These are phyloP conservation scores for Calonectria honghensis DNA, from an alignment of 2,329 filamentous ascomycete species.

Conservation along the genomic window DNA sequence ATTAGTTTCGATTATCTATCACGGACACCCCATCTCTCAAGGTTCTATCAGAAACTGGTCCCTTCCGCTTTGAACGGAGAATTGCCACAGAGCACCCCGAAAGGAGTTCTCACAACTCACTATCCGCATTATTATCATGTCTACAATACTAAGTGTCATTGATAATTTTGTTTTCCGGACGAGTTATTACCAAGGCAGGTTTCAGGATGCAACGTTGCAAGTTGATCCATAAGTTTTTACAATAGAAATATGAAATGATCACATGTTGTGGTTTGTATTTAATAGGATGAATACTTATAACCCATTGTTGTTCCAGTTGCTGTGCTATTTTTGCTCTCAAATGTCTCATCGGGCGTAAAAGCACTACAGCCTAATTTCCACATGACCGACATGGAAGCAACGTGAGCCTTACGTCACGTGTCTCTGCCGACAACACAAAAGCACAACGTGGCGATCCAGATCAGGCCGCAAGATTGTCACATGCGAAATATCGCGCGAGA, in stretches of 20 bases:
- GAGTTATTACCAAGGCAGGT: neutral
- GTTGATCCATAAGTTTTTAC: too few species aligned
- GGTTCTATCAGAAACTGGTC: too few species aligned
- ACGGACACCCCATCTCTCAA: too few species aligned
- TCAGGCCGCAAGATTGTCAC: constrained; percentile 1
- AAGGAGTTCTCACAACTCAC: neutral
- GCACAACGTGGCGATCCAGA: neutral
- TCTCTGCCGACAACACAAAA: neutral
- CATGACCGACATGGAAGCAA: neutral
- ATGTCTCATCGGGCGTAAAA: neutral
- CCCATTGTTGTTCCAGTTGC: neutral
- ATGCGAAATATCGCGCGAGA: constrained; percentile 1
- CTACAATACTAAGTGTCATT: too few species aligned
- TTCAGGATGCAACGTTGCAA: neutral
- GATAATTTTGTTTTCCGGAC: too few species aligned
- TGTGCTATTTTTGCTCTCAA: neutral
- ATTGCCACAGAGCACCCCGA: too few species aligned
- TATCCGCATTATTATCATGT: neutral
- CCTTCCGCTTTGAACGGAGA: too few species aligned
- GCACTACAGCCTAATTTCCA: neutral
- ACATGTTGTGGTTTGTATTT: neutral
- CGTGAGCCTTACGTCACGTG: neutral
- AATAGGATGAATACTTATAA: neutral
- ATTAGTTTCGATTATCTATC: too few species aligned
- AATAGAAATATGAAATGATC: neutral